Base-by-base conservation (phyloP, 106 monocot species). In the Chionographis japonica region DNA sequence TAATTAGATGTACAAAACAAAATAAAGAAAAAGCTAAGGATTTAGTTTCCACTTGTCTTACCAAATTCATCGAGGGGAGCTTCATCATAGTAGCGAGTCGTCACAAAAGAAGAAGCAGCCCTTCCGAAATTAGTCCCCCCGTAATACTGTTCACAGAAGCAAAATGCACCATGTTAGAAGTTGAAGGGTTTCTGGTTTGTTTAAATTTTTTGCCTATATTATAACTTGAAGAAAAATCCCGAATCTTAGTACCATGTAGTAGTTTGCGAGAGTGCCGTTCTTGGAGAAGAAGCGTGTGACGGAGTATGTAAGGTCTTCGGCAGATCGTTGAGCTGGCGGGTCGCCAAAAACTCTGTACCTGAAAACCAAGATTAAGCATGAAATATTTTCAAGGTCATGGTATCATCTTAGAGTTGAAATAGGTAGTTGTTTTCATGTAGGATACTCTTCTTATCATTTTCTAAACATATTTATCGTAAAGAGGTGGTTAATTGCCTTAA, bases 271-370 rank as follows among this genome's bases (percentile, higher is more conserved):
- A 12, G 93, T 86, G 66, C 93, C 93, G 35, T 82, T 80, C 70
- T 84, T 89, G n/a, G 89, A 86, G 83, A 89, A 93, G 77, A 93
- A 93, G 16, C 93, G 86, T 2, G 93, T 84, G 18, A 93, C 83
- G 9, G 89, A 78, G 60, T 74, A 93, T 6, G 89, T 83, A 63
- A 93, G 78, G 56, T 93, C 88, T 68, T 89, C 88, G 4, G 83
- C 86, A 4, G 88, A 78, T 67, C 93, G 80, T 52, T 86, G 93
- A 43, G 93, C 89, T 40, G 93, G 93, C 12, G 93, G 88, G 27
- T 93, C 93, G 18, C 93, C 93, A 52, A 93, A 93, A 12, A 86
- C 83, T 61, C 89, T 56, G 52, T 83, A 93, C 69, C 88, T 93
- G 77, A 17, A 65, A 42, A 46, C n/a, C 27, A 14, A 12, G 10